Evolutionary conservation across 2,329 filamentous ascomycete species (phyloP).

Genomic region (Rachicladosporium sp.): DNA sequence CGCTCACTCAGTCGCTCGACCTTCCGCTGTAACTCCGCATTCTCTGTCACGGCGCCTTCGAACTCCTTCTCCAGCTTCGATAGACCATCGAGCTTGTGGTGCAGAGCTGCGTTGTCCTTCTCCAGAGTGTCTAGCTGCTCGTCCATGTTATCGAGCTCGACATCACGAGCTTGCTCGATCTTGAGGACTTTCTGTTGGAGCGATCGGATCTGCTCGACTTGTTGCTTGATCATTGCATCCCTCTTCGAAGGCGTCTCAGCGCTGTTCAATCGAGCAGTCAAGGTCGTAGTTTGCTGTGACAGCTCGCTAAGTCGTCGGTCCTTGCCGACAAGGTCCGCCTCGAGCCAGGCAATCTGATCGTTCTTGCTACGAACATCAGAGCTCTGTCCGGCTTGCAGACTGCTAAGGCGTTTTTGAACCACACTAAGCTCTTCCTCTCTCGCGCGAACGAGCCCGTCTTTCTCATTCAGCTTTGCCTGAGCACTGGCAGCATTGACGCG

Average conservation of each 20-base stretch:
- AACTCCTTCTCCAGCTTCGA: slow-evolving; percentile 23
- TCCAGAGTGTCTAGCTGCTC: slow-evolving; percentile 15
- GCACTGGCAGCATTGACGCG: slow-evolving; percentile 26
- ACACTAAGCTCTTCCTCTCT: slow-evolving; percentile 29
- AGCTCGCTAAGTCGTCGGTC: slow-evolving; percentile 19
- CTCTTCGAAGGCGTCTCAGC: slow-evolving; percentile 28
- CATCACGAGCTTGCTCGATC: slow-evolving; percentile 24
- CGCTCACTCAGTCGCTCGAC: slow-evolving; percentile 13
- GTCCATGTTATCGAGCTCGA: slow-evolving; percentile 20
- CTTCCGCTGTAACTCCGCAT: slow-evolving; percentile 15
- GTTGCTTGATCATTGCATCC: slow-evolving; percentile 23
- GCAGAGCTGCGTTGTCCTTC: slow-evolving; percentile 9
- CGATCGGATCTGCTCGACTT: slow-evolving; percentile 22
- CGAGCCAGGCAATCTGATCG: slow-evolving; percentile 25
- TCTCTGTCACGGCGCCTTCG: slow-evolving; percentile 19
- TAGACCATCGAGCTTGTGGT: slow-evolving; percentile 5
- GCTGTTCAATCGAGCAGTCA: slow-evolving; percentile 21
- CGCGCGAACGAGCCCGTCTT: slow-evolving; percentile 28
- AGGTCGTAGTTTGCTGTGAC: slow-evolving; percentile 19
- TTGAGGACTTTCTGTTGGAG: slow-evolving; percentile 21
- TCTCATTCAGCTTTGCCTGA: slow-evolving; percentile 32
- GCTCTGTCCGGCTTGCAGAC: slow-evolving; percentile 19
- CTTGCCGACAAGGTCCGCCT: slow-evolving; percentile 25
- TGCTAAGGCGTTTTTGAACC: slow-evolving; percentile 20
- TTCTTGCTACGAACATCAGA: slow-evolving; percentile 19